Conservation (phyloP, 2,329 filamentous ascomycete species). For the Blastomyces parvus region DNA sequence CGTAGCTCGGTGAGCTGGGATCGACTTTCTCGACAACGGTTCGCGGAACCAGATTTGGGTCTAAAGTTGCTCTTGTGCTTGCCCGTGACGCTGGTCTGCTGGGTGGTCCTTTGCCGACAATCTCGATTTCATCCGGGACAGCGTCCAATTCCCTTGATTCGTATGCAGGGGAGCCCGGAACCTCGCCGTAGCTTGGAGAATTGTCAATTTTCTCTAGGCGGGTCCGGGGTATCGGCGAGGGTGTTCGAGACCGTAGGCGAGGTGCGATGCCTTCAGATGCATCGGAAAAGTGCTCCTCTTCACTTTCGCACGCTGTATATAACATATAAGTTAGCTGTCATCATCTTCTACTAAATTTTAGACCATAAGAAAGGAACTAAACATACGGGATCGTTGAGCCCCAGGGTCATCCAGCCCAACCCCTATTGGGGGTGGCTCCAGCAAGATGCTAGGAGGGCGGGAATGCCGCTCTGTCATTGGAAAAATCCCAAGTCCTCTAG, state of each 20-base stretch:
- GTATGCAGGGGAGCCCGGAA: constrained; percentile 53
- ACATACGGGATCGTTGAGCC: constrained; percentile 46
- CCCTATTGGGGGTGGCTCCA: constrained; percentile 47
- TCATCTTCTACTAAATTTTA: background rate
- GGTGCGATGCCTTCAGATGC: constrained; percentile 47
- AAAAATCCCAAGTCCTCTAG: constrained; percentile 12
- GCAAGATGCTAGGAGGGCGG: constrained; percentile 32
- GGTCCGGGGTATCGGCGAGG: constrained; percentile 51
- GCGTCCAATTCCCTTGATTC: constrained; percentile 50
- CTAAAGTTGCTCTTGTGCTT: constrained; percentile 39
- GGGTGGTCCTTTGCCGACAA: constrained; percentile 40
- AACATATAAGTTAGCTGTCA: constrained; percentile 19
- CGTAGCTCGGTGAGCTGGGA: constrained; percentile 46
- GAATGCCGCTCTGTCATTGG: constrained; percentile 32
- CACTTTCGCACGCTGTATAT: constrained; percentile 41
- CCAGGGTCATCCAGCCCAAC: constrained; percentile 48
- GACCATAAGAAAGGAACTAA: background rate
- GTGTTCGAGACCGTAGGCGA: constrained; percentile 33
- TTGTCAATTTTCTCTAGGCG: constrained; percentile 55
- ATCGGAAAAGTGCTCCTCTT: constrained; percentile 56
- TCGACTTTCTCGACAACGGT: constrained; percentile 56
- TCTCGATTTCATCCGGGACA: constrained; percentile 54
- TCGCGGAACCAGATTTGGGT: constrained; percentile 46
- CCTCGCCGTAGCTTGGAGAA: constrained; percentile 49
- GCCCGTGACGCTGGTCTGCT: constrained; percentile 34